Conservation (phyloP, 1,284 basidiomycete species). For the Sporisorium scitamineum region DNA sequence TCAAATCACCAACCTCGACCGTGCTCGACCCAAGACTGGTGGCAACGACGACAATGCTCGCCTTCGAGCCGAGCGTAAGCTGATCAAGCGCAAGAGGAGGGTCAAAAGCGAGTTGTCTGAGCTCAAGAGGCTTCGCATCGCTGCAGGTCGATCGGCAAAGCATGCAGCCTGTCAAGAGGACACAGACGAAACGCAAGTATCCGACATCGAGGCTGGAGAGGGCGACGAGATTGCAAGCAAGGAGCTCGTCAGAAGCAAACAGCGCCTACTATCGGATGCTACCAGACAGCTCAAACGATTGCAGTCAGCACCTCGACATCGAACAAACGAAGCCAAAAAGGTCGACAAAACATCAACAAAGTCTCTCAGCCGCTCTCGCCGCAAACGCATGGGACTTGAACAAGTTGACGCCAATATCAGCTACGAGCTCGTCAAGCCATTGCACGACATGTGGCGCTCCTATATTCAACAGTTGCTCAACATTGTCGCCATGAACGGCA, state of each 20-base stretch:
- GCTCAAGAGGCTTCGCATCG: conserved; percentile 43
- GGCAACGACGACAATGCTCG: conserved; percentile 29
- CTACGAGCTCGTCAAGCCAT: conserved; percentile 37
- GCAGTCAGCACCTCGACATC: conserved; percentile 18
- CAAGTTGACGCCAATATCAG: conserved; percentile 34
- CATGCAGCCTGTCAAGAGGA: conserved; percentile 1
- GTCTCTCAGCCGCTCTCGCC: conserved; percentile 38
- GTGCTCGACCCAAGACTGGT: conserved; percentile 41
- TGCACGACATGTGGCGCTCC: conserved; percentile 50
- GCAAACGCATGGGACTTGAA: conserved; percentile 44
- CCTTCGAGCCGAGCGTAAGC: conserved; percentile 32
- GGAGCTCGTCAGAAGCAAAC: conserved; percentile 28
- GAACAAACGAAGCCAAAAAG: conserved; percentile 32
- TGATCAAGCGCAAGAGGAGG: conserved; percentile 33
- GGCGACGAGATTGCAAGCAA: conserved; percentile 1
- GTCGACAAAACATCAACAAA: conserved; percentile 20
- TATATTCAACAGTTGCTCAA: conserved; percentile 56
- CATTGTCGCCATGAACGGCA: conserved; percentile 37
- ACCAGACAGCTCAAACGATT: conserved; percentile 32
- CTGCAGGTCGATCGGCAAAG: conserved; percentile 19
- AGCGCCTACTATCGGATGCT: conserved; percentile 26
- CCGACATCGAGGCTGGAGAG: not conserved
- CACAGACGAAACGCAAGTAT: not conserved
- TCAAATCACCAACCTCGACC: conserved; percentile 52
- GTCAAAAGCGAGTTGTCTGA: conserved; percentile 46